phyloP scores from a whole-genome alignment of 371 early-diverging fungal species.

The Apophysomyces variabilis region DNA sequence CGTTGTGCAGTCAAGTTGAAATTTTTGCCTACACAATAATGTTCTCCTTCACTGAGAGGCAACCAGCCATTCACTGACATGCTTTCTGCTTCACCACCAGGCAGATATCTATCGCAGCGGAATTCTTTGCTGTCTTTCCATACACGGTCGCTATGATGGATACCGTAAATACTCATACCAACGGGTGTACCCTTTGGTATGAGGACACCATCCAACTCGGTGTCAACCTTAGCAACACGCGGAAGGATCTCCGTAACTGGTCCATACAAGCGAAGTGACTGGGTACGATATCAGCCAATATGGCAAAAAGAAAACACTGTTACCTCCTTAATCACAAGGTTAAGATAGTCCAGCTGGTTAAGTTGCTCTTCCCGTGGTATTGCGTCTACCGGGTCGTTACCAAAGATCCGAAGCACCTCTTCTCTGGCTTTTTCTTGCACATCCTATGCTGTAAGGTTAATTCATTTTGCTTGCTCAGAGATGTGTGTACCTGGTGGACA shows the following conservation, averaged over 20 bases:
- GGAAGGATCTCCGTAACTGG: slow-evolving; percentile 16
- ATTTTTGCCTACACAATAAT: slow-evolving; percentile 55
- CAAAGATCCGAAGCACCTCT: not conserved
- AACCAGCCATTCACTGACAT: slow-evolving; percentile 11
- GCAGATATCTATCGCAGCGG: slow-evolving; percentile 22
- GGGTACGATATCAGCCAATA: not conserved
- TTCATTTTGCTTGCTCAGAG: not conserved
- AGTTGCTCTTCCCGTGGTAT: not conserved
- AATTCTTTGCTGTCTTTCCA: slow-evolving; percentile 24
- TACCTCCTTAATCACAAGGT: not conserved
- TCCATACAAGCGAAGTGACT: slow-evolving; percentile 15
- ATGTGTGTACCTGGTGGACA: not conserved
- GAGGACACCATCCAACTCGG: slow-evolving; percentile 17
- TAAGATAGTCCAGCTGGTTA: not conserved
- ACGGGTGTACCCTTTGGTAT: slow-evolving; percentile 23
- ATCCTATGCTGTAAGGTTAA: not conserved
- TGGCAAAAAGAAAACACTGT: not conserved
- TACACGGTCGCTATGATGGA: slow-evolving; percentile 17
- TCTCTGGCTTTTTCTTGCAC: slow-evolving; percentile 3
- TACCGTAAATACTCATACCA: slow-evolving; percentile 12
- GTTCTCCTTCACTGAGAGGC: slow-evolving; percentile 21
- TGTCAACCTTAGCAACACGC: slow-evolving; percentile 20
- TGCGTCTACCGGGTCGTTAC: not conserved
- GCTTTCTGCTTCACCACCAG: slow-evolving; percentile 24
- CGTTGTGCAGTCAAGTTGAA: slow-evolving; percentile 53